Conservation (phyloP, 371 early-diverging fungal genomes). For the Umbelopsis sp. region DNA sequence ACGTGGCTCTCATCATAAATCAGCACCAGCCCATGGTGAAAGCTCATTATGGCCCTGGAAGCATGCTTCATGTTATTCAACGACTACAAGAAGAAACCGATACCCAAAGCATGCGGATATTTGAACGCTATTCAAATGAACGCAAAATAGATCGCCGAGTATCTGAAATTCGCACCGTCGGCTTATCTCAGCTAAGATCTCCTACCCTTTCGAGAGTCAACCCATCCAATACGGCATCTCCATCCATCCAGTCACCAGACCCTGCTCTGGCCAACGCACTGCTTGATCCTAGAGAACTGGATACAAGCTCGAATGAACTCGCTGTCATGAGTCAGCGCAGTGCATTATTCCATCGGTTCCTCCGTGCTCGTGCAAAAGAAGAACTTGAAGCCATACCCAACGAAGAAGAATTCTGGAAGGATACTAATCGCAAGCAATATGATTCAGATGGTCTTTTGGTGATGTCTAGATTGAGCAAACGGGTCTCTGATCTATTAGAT, state of each 20-base stretch:
- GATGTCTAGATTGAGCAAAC: slow-evolving; percentile 60
- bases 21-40: slow-evolving; percentile 84
- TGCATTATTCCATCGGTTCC: slow-evolving; percentile 77
- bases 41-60: slow-evolving; percentile 81
- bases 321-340: slow-evolving; percentile 79
- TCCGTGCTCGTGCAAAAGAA: slow-evolving; percentile 61
- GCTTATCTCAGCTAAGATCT: slow-evolving; percentile 21
- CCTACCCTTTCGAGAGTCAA: slow-evolving; percentile 20
- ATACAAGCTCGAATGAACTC: slow-evolving; percentile 75
- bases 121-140: slow-evolving; percentile 70
- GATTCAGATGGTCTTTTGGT: slow-evolving; percentile 51
- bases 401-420: slow-evolving; percentile 31
- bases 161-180: slow-evolving; percentile 16
- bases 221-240: slow-evolving; percentile 12
- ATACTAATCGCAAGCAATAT: slow-evolving; percentile 48
- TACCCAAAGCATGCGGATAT: slow-evolving; percentile 69
- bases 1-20: slow-evolving; percentile 83
- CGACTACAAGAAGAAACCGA: slow-evolving; percentile 87
- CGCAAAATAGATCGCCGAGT: slow-evolving; percentile 34
- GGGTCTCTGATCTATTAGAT: slow-evolving; percentile 68
- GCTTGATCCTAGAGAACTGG: slow-evolving; percentile 78
- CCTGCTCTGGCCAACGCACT: slow-evolving; percentile 34
- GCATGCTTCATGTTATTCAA: slow-evolving; percentile 87
- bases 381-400: slow-evolving; percentile 41
- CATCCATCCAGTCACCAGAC: slow-evolving; percentile 22